Base-by-base conservation (phyloP, 1,284 basidiomycete species). In the Sanguinoderma infundibulare region DNA sequence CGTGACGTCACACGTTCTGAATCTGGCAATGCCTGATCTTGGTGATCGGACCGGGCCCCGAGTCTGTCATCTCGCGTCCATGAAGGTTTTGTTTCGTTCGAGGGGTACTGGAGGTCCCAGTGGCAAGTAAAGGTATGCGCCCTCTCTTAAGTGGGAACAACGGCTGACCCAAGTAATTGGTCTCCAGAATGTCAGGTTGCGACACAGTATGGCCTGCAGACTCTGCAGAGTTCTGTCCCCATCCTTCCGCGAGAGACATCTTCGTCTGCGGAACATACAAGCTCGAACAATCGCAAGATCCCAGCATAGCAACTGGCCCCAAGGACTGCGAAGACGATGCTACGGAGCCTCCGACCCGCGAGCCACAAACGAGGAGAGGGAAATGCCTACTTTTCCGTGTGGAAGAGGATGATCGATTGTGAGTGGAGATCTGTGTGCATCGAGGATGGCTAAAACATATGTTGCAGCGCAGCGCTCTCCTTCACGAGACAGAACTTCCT, bases 221-320 rank as follows among this genome's bases (percentile, higher is more conserved):
- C 75, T 87, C 91, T 17, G 83, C 94, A 60, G 96, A 98, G 71
- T 97, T 95, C 73, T 96, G 94, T 70, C 95, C 94, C 14, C 82
- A 84, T 62, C 79, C 80, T 17, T 77, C 78, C 40, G 80, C 80
- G 44, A 76, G 80, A 15, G 78, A 89, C 67, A 76, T 95, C n/a
- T 84, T 98, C 64, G 89, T 89, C 1, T 95, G 94, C 70, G 95
- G 95, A 20, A 97, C 96, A 0, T 98, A 98, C 75, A 89, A 94
- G 68, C 83, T 97, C 14, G 78, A 84, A 42, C 77, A 86, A 55
- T 68, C 73, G 56, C 32, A 69, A 55, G 8, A 67, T 51, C 9
- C 64, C 35, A 35, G 15, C 28, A 4, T 35, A 64, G 9, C n/a
- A 0, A 57, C 61, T n/a, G n/a, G 6, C 17, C 22, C 20, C 17